phyloP scores from a whole-genome alignment of 2,329 filamentous ascomycete genomes.

The Pseudohalonectria lignicola region DNA sequence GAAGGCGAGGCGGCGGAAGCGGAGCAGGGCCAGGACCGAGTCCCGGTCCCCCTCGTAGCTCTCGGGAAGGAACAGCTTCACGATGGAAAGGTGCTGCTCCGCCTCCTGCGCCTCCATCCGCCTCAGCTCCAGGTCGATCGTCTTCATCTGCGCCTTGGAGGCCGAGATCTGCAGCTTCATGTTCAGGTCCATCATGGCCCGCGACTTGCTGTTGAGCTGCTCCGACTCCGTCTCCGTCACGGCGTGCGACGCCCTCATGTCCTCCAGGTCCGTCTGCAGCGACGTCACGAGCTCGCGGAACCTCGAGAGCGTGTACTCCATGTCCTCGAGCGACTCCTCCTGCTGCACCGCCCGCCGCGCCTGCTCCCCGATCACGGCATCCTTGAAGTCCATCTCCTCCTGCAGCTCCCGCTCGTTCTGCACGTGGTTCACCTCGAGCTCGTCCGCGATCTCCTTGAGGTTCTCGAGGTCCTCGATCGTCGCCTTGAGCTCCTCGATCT shows the following conservation, averaged over 20 bases:
- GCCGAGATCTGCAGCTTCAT: conserved; percentile 86
- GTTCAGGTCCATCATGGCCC: conserved; percentile 95
- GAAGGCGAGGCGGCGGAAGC: conserved; percentile 80
- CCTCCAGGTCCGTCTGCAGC: conserved; percentile 76
- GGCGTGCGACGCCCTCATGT: conserved; percentile 84
- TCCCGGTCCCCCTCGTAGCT: conserved; percentile 70
- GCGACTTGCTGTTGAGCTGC: conserved; percentile 76
- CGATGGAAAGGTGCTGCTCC: conserved; percentile 75
- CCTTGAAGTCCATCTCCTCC: conserved; percentile 83
- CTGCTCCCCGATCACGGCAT: conserved; percentile 75
- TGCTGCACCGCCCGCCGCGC: conserved; percentile 62
- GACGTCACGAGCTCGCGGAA: conserved; percentile 84
- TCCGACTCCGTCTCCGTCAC: conserved; percentile 89
- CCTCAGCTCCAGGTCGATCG: conserved; percentile 81
- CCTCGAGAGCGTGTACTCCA: conserved; percentile 79
- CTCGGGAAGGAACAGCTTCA: conserved; percentile 82
- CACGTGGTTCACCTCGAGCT: conserved; percentile 85
- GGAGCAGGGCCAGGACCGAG: conserved; percentile 77
- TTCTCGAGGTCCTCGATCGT: conserved; percentile 81
- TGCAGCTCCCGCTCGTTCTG: conserved; percentile 92
- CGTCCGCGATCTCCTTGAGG: conserved; percentile 85
- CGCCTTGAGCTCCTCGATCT: conserved; percentile 71
- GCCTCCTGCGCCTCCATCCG: conserved; percentile 84
- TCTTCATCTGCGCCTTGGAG: conserved; percentile 85
- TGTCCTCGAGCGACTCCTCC: conserved; percentile 70